Base-by-base conservation (phyloP, 495 filamentous ascomycete species). In the Evansstolkia leycettana region DNA sequence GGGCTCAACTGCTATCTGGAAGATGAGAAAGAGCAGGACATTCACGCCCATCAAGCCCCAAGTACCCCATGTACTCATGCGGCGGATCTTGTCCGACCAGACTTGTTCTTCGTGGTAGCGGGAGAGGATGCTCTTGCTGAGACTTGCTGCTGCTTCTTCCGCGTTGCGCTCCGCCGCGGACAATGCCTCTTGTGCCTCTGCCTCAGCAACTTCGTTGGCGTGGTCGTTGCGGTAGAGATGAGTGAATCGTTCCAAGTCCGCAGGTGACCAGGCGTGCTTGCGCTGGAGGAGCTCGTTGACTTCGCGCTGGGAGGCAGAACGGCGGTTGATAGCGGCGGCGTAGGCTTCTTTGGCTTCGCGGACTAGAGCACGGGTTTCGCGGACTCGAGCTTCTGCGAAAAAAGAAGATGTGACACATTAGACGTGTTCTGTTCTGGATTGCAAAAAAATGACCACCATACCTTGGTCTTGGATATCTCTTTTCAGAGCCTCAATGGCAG, bases 101-200 rank as follows among this genome's bases (percentile, higher is more conserved):
- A 98, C 94, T 66, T 98, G 90, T 60, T 98, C 90, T 58, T 98
- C 90, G 60, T 98, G 90, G 60, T 98, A 98, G 17, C 90, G 76
- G 18, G 78, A 78, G 20, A 95, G 64, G 39, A 96, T 95, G 24
- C 72, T 74, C 26, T 77, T 73, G 51, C 77, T 84, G 31, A 98
- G 62, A 48, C 75, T 71, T 6, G 75, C 68, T 17, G 76, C 70
- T 1, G 85, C 74, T 31, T 84, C 77, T 58, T 90, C 81, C 9
- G 87, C 75, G 20, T 79, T 73, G 27, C 72, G 65, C 57, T 98
- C 90, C 0, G 82, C 76, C 25, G 67, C 62, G n/a, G 75, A 68
- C 31, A 95, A 62, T 11, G 69, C 72, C 16, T 79, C 73, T 37
- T 82, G 76, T 0, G 86, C 79, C 34, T 73, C 69, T n/a, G 66